Percentiles rank a stretch among this genome's conserved stretches.
Evolutionary conservation across 805 yeast species (phyloP).

Genomic region (Candida dendrica): DNA sequence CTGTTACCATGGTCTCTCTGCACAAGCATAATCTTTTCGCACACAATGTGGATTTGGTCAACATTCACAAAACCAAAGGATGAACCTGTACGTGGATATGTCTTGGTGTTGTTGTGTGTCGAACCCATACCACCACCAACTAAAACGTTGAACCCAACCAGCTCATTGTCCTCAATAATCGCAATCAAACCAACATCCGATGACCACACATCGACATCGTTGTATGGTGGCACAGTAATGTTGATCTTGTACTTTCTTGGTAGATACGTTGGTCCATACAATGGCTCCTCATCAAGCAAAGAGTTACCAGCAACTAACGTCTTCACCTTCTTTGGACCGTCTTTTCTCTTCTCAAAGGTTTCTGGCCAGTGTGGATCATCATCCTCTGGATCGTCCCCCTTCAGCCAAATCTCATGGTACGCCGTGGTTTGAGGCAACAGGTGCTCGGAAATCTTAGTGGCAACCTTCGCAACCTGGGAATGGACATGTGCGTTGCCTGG

Average conservation of each 20-base stretch:
- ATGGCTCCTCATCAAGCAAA: slow-evolving; percentile 75
- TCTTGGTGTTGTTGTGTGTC: slow-evolving; percentile 93
- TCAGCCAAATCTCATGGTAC: slow-evolving; percentile 94
- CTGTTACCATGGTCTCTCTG: slow-evolving; percentile 96
- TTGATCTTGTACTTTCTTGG: slow-evolving; percentile 96
- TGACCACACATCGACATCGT: slow-evolving; percentile 94
- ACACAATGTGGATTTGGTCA: slow-evolving; percentile 66
- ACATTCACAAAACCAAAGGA: slow-evolving; percentile 67
- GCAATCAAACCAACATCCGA: slow-evolving; percentile 92
- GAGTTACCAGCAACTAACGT: slow-evolving; percentile 83
- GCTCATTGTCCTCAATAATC: slow-evolving; percentile 56
- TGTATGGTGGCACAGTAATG: slow-evolving; percentile 91
- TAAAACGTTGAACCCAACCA: slow-evolving; percentile 77
- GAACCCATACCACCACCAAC: slow-evolving; percentile 99
- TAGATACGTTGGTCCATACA: slow-evolving; percentile 78
- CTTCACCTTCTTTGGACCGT: slow-evolving; percentile 76
- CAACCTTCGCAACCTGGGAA: slow-evolving; percentile 57
- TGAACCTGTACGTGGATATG: slow-evolving; percentile 93
- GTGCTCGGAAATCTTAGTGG: slow-evolving; percentile 66
- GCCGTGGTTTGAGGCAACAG: slow-evolving; percentile 90
- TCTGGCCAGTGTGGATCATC: slow-evolving; percentile 53
- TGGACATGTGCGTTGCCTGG: slow-evolving; percentile 83
- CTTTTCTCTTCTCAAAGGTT: slow-evolving; percentile 56
- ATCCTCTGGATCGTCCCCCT: slow-evolving; percentile 74
- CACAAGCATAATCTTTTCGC: slow-evolving; percentile 88